Evolutionary conservation across 2,329 filamentous ascomycete species (phyloP).

Genomic region (Karstenula rhodostoma): DNA sequence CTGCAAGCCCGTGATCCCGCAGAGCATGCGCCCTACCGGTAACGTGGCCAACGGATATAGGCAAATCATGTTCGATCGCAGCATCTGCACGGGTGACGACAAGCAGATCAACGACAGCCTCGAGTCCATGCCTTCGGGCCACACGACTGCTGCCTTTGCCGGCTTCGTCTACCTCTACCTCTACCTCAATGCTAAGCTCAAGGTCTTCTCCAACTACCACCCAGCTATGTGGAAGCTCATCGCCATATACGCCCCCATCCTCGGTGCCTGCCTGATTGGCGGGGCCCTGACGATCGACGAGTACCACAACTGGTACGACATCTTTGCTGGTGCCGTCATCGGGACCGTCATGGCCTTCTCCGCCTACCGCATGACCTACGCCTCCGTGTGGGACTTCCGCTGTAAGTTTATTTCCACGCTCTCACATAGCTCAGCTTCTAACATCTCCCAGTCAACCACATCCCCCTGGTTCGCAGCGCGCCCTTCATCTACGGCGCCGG

Average conservation of each 20-base stretch:
- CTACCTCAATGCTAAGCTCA: constrained; percentile 81
- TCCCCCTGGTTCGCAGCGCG: constrained; percentile 67
- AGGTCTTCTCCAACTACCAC: constrained; percentile 77
- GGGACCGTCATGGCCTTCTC: constrained; percentile 72
- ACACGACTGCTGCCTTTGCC: constrained; percentile 76
- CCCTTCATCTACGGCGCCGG: constrained; percentile 62
- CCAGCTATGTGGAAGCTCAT: constrained; percentile 78
- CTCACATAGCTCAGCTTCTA: not conserved
- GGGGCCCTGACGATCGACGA: constrained; percentile 75
- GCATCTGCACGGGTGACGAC: constrained; percentile 73
- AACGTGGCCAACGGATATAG: constrained; percentile 61
- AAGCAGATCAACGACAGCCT: constrained; percentile 73
- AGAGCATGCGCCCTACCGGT: constrained; percentile 46
- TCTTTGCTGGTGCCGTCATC: constrained; percentile 71
- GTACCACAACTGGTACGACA: constrained; percentile 79
- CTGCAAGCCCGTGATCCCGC: constrained; percentile 68
- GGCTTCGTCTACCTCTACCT: constrained; percentile 75
- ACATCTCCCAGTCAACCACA: constrained; percentile 59
- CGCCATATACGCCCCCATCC: constrained; percentile 69
- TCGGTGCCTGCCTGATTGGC: constrained; percentile 72
- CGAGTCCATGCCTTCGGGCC: constrained; percentile 76
- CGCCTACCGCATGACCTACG: constrained; percentile 72
- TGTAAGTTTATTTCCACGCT: constrained; percentile 35
- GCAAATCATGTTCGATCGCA: constrained; percentile 72
- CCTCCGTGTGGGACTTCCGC: constrained; percentile 73